Conservation (phyloP, 768 basidiomycete genomes). For the Jaapia argillacea region DNA sequence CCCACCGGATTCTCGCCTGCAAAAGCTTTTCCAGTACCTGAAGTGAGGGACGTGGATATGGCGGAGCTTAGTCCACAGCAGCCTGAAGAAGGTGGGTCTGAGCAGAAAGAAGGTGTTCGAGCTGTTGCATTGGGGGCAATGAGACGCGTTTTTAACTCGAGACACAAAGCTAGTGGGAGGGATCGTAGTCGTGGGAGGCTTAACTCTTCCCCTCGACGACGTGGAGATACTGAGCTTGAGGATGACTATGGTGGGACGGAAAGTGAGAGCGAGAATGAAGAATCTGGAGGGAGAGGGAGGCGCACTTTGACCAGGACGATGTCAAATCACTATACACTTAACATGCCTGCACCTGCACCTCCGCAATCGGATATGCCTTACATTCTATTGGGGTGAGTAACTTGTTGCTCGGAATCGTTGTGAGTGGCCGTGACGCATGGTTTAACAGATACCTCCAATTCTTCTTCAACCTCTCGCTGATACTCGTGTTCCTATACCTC, state of each 20-base stretch:
- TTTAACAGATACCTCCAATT: conserved; percentile 77
- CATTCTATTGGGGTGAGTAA: conserved; percentile 72
- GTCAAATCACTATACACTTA: conserved; percentile 77
- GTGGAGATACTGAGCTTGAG: too few relatives aligned
- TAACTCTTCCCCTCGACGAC: too few relatives aligned
- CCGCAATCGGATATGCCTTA: conserved; percentile 65
- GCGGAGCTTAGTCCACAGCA: conserved; percentile 47
- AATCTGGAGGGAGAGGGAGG: conserved; percentile 12
- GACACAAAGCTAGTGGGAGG: conserved; percentile 36
- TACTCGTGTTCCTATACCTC: conserved; percentile 77
- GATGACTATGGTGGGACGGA: conserved; percentile 4
- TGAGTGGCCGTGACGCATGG: neutral
- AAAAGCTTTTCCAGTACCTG: conserved; percentile 49
- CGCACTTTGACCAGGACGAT: conserved; percentile 41
- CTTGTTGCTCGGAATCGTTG: conserved; percentile 8
- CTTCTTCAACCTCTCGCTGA: conserved; percentile 83
- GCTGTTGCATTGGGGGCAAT: conserved; percentile 56
- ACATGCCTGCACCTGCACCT: conserved; percentile 53
- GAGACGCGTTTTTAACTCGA: conserved; percentile 52
- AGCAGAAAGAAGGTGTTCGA: conserved; percentile 30
- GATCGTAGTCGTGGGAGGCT: too few relatives aligned
- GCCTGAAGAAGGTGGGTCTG: conserved; percentile 19
- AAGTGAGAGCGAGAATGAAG: conserved; percentile 4
- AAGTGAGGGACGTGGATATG: conserved; percentile 69
- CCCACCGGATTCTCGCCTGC: conserved; percentile 49